phyloP scores from a whole-genome alignment of 306 rosid genomes.

The Citrullus mucosospermus region DNA sequence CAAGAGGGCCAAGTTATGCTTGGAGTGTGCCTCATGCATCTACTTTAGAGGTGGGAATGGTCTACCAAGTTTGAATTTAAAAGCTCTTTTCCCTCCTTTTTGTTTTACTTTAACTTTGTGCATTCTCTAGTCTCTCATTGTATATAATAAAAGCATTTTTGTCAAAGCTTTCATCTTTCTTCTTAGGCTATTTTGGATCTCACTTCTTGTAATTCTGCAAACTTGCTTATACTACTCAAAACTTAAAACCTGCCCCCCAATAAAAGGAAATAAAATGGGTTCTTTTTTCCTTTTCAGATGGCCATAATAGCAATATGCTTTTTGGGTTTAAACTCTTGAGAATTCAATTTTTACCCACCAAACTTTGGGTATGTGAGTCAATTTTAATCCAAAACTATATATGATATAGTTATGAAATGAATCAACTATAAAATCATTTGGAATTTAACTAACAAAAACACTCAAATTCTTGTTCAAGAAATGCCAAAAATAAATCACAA shows the following conservation, averaged over 20 bases:
- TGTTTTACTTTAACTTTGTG: slow-evolving; percentile 20
- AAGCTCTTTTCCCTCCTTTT: background rate
- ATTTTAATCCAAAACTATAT: background rate
- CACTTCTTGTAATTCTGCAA: background rate
- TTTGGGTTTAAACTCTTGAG: background rate
- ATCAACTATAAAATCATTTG: too few species aligned
- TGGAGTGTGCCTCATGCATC: slow-evolving; percentile 82
- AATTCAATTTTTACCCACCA: background rate
- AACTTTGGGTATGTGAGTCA: background rate
- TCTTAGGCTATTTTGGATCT: background rate
- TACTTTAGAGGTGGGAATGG: slow-evolving; percentile 92
- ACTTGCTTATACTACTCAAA: background rate
- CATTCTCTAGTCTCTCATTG: background rate
- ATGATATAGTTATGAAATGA: too few species aligned
- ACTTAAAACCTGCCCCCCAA: background rate
- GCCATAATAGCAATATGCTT: background rate
- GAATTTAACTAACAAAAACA: too few species aligned
- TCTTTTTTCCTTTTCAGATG: background rate
- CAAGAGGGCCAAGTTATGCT: slow-evolving; percentile 81
- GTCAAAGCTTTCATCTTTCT: background rate
- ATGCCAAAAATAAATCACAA: too few species aligned
- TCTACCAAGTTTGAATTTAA: slow-evolving; percentile 47
- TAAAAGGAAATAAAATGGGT: background rate
- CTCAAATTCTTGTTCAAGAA: too few species aligned
- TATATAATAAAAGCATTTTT: slow-evolving; percentile 10